These are phyloP conservation scores for Fragaria vesca DNA, from an alignment of 306 rosid genomes.

Conservation along the genomic window DNA sequence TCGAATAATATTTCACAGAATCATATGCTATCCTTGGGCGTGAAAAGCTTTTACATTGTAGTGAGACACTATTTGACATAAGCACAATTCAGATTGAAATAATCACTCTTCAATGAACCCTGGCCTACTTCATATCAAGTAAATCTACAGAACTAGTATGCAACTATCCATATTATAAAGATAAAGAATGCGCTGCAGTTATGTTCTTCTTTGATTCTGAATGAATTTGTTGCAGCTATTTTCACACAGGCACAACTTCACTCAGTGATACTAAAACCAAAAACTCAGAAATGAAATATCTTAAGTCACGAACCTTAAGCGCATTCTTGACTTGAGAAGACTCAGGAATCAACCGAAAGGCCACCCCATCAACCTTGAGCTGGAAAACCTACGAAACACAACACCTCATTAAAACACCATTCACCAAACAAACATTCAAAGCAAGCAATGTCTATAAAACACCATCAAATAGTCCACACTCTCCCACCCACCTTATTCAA, in stretches of 20 bases:
- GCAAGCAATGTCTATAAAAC: neutral
- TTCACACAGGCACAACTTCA: neutral
- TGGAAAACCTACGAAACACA: slow-evolving; percentile 63
- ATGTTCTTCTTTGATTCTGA: neutral
- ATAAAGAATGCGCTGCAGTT: neutral
- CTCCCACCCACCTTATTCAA: slow-evolving; percentile 57
- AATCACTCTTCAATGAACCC: neutral
- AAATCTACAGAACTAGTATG: neutral
- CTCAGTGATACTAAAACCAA: neutral
- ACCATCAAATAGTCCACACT: neutral
- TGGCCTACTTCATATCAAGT: neutral
- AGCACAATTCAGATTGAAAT: too few species aligned
- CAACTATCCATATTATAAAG: neutral
- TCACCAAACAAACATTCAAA: neutral
- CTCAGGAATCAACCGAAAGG: slow-evolving; percentile 88
- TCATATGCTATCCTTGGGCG: neutral
- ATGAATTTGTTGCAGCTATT: neutral
- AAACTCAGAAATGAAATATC: neutral
- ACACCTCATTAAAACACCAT: slow-evolving; percentile 4
- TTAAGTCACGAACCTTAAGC: slow-evolving; percentile 43
- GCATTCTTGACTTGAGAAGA: slow-evolving; percentile 75
- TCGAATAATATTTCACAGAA: neutral
- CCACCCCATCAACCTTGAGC: slow-evolving; percentile 81
- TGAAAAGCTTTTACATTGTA: neutral
- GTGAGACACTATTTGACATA: neutral